Evolutionary conservation across 441 rosid genomes (phyloP), one percentile per base, ranked within the genome.

Genomic region (Corymbia calophylla): DNA sequence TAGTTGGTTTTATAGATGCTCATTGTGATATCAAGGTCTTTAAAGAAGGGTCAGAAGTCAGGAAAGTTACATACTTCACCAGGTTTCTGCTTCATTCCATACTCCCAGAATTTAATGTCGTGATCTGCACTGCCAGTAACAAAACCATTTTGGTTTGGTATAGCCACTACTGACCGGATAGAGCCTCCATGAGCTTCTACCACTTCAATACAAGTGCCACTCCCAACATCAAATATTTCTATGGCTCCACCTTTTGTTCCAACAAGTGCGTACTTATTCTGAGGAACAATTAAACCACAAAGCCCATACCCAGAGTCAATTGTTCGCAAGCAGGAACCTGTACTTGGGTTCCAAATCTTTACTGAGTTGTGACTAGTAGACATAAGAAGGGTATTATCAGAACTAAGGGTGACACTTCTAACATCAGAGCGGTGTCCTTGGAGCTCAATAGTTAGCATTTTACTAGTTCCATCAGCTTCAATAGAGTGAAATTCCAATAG

Each of bases 61-160:
- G 53, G 39, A 85, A 54, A 89, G 93, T 85, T 51, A 80, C 93
- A 91, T 87, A 98, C 99, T 89, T 96, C 97, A 91, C 94, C 95
- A 93, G 94, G 90, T 91, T 93, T 95, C 92, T 93, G 96, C 91
- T 94, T 95, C 88, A 96, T 93, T 91, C 91, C 95, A 92, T 96
- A 97, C 91, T 96, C 97, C 99, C 99, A 98, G 90, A 96, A 98
- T 92, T 97, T 98, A 86, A 97, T 95, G 88, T 97, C 99, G 60
- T 95, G 98, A 92, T 98, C 99, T 58, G 98, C 98, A 94, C 99
- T 97, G 88, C 97, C 99, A 4, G 99, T 98, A 91, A 98, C 94
- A 93, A 98, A 97, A 86, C 97, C 96, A 92, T 94, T 94, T 89
- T 93, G 97, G 91, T 96, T 94, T 89, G 99, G 98, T 92, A 98